phyloP scores from a whole-genome alignment of 768 basidiomycete genomes.

The Amanita pseudoporphyria region DNA sequence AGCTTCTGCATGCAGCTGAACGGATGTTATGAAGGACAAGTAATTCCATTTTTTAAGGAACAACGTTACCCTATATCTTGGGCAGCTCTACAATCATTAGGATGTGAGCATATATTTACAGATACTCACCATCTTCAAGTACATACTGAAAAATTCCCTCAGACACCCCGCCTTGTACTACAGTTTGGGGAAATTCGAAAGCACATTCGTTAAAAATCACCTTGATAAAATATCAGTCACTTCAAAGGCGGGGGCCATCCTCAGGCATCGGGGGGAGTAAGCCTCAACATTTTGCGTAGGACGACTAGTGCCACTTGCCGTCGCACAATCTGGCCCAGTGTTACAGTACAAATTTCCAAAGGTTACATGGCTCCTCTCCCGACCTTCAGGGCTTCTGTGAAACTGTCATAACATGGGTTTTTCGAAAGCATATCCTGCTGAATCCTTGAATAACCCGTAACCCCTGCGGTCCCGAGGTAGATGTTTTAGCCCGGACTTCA shows the following conservation, averaged over 20 bases:
- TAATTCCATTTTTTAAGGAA: background rate
- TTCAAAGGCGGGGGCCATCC: constrained; percentile 42
- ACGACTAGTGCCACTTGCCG: constrained; percentile 64
- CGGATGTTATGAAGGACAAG: background rate
- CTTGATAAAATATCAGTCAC: constrained; percentile 66
- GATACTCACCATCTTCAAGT: constrained; percentile 41
- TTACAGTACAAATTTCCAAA: constrained; percentile 55
- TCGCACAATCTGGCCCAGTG: constrained; percentile 58
- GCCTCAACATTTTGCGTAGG: constrained; percentile 50
- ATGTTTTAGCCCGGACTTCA: constrained; percentile 16
- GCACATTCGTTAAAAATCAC: constrained; percentile 23
- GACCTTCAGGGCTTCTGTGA: constrained; percentile 28
- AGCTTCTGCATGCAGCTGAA: constrained; percentile 50
- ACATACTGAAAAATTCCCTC: constrained; percentile 41
- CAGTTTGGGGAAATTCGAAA: constrained; percentile 14
- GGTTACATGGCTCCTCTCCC: constrained; percentile 55
- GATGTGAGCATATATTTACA: constrained; percentile 7
- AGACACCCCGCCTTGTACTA: constrained; percentile 35
- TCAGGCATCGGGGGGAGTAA: constrained; percentile 67
- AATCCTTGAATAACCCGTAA: constrained; percentile 49
- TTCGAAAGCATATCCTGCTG: constrained; percentile 21
- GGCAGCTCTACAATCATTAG: constrained; percentile 38
- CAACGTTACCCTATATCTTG: constrained; percentile 40
- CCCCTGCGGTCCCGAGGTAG: constrained; percentile 7
- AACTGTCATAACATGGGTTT: background rate